Evolutionary conservation across 345 rosid genomes (phyloP).

Genomic region (Camelina sativa): DNA sequence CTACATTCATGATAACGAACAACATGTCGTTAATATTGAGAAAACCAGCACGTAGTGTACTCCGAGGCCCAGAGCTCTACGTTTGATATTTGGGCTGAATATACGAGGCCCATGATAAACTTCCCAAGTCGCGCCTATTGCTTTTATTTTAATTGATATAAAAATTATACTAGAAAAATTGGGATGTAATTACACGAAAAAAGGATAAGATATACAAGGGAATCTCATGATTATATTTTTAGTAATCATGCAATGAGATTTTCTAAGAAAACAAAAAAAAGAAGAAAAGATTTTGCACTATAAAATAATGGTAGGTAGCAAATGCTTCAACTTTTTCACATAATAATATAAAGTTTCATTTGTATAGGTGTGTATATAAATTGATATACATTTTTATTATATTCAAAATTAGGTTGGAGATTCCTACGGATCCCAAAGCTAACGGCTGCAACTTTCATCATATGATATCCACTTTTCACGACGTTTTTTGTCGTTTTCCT

Average conservation of each 20-base stretch:
- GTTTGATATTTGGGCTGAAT: background rate
- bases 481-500: constrained; percentile 29
- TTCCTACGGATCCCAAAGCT: constrained; percentile 28
- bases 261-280: background rate
- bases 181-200: background rate
- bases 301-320: constrained; percentile 13
- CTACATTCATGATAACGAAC: background rate
- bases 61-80: background rate
- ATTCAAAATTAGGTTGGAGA: constrained; percentile 13
- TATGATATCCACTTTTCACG: constrained; percentile 34
- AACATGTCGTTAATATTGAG: background rate
- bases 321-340: constrained; percentile 7
- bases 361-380: background rate
- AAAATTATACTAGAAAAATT: background rate
- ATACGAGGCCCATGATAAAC: background rate
- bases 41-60: constrained; percentile 14
- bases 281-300: constrained; percentile 15
- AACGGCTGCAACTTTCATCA: constrained; percentile 37
- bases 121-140: background rate
- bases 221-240: constrained; percentile 29
- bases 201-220: background rate
- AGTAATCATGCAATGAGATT: constrained; percentile 33
- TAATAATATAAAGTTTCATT: constrained; percentile 8
- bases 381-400: background rate
- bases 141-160: too few species aligned